Conservation (phyloP, 371 early-diverging fungal genomes). For the Mortierella sp. region DNA sequence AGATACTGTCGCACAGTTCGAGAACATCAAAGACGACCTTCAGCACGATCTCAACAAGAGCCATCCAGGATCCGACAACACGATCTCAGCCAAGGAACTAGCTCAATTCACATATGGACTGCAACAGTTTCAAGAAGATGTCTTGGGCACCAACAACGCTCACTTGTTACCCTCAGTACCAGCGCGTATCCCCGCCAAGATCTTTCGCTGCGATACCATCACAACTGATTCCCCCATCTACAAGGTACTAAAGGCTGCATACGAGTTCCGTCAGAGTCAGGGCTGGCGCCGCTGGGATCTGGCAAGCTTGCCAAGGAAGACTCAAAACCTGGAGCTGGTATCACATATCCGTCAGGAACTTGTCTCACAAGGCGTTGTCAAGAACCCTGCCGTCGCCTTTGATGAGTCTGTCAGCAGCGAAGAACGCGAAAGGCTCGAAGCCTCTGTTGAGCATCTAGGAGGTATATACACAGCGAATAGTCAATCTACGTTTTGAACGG, state of each 20-base stretch:
- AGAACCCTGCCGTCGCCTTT: slow-evolving; percentile 63
- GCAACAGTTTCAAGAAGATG: slow-evolving; percentile 74
- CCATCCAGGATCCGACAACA: slow-evolving; percentile 52
- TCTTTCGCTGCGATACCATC: slow-evolving; percentile 62
- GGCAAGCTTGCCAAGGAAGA: slow-evolving; percentile 53
- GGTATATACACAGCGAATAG: slow-evolving; percentile 47
- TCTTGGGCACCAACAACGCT: slow-evolving; percentile 58
- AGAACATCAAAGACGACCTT: slow-evolving; percentile 55
- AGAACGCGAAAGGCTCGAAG: slow-evolving; percentile 55
- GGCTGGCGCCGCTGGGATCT: slow-evolving; percentile 68
- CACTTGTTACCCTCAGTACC: slow-evolving; percentile 34
- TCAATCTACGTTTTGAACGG: no score
- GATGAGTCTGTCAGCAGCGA: slow-evolving; percentile 56
- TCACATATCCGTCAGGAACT: slow-evolving; percentile 58
- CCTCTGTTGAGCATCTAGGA: slow-evolving; percentile 58
- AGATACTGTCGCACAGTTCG: slow-evolving; percentile 59
- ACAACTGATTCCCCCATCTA: slow-evolving; percentile 58
- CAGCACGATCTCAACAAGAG: slow-evolving; percentile 55
- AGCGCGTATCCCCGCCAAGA: slow-evolving; percentile 68
- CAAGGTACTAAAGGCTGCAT: slow-evolving; percentile 63
- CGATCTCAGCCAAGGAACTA: slow-evolving; percentile 64
- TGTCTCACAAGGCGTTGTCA: slow-evolving; percentile 48
- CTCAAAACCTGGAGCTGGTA: slow-evolving; percentile 62
- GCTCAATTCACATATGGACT: slow-evolving; percentile 63
- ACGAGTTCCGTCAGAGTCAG: slow-evolving; percentile 59